These are phyloP conservation scores for Begonia loranthoides DNA, from an alignment of 306 rosid species.

Conservation along the genomic window DNA sequence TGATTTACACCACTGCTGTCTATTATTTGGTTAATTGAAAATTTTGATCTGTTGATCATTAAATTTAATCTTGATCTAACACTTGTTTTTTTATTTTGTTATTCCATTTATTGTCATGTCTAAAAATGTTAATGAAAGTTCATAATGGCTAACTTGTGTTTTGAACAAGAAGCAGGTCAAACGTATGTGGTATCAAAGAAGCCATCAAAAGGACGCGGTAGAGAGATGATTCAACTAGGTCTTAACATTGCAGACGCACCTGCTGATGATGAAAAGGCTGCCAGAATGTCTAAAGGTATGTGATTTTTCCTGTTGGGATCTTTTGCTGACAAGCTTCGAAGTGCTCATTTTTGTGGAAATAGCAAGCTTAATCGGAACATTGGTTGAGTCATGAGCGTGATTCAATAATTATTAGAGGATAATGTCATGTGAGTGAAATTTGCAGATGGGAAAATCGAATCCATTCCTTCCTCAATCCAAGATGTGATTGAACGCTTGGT, in stretches of 20 bases:
- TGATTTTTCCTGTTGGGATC: slow-evolving; percentile 1
- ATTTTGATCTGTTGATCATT: too few species aligned
- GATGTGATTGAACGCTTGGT: slow-evolving; percentile 53
- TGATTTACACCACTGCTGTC: too few species aligned
- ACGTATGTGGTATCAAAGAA: slow-evolving; percentile 47
- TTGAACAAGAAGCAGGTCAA: slow-evolving; percentile 36
- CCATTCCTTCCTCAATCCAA: slow-evolving; percentile 71
- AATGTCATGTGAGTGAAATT: slow-evolving; percentile 17
- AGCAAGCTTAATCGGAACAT: too few species aligned
- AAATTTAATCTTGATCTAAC: too few species aligned
- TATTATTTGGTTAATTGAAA: too few species aligned
- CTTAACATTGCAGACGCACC: slow-evolving; percentile 57
- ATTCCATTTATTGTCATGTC: neutral
- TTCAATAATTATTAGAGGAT: neutral
- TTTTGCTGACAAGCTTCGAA: neutral
- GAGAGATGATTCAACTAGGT: slow-evolving; percentile 76
- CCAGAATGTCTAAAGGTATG: slow-evolving; percentile 57
- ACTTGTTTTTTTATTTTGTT: too few species aligned
- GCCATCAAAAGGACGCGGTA: slow-evolving; percentile 78
- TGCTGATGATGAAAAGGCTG: slow-evolving; percentile 36
- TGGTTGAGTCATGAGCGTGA: too few species aligned
- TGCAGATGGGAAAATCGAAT: slow-evolving; percentile 65
- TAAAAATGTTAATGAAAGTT: neutral
- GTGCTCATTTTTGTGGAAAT: slow-evolving; percentile 1
- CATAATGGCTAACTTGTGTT: neutral